These are phyloP conservation scores for Diaporthe batatas DNA, from an alignment of 2,329 filamentous ascomycete species.

Conservation along the genomic window DNA sequence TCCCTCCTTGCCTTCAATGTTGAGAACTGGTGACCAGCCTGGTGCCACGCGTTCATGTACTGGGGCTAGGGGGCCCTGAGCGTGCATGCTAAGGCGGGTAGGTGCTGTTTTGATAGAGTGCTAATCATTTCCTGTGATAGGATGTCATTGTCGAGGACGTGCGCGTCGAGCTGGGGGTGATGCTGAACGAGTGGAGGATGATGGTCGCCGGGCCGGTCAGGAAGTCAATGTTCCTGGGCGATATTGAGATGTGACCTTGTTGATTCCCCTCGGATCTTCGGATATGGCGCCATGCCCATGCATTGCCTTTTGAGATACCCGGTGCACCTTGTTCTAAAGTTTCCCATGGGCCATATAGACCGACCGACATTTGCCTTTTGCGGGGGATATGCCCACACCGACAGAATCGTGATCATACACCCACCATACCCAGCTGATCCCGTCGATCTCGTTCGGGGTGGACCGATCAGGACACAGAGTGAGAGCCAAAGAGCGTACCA, in stretches of 20 bases:
- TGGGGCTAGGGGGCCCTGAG: too few relatives aligned
- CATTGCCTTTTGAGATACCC: slow-evolving; percentile 17
- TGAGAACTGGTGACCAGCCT: neutral
- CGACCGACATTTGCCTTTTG: slow-evolving; percentile 19
- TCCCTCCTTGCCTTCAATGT: too few relatives aligned
- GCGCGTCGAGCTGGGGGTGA: slow-evolving; percentile 29
- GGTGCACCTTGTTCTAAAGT: slow-evolving; percentile 10
- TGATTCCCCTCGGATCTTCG: slow-evolving; percentile 11
- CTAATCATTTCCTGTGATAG: neutral
- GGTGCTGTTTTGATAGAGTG: neutral
- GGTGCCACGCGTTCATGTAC: neutral
- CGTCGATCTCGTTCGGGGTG: slow-evolving; percentile 27
- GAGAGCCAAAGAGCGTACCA: too few relatives aligned
- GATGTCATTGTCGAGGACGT: slow-evolving; percentile 36
- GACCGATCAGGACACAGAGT: slow-evolving; percentile 13
- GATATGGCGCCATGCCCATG: slow-evolving; percentile 9
- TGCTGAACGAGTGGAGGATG: slow-evolving; percentile 34
- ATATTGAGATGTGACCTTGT: slow-evolving; percentile 1
- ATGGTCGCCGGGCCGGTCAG: slow-evolving; percentile 31
- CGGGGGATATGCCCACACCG: neutral
- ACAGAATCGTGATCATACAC: too few relatives aligned
- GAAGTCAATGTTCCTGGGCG: slow-evolving; percentile 31
- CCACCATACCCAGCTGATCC: neutral
- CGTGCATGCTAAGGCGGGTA: neutral
- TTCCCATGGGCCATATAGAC: slow-evolving; percentile 10